Conservation (phyloP, 345 rosid genomes). For the Carallia pectinifolia region DNA sequence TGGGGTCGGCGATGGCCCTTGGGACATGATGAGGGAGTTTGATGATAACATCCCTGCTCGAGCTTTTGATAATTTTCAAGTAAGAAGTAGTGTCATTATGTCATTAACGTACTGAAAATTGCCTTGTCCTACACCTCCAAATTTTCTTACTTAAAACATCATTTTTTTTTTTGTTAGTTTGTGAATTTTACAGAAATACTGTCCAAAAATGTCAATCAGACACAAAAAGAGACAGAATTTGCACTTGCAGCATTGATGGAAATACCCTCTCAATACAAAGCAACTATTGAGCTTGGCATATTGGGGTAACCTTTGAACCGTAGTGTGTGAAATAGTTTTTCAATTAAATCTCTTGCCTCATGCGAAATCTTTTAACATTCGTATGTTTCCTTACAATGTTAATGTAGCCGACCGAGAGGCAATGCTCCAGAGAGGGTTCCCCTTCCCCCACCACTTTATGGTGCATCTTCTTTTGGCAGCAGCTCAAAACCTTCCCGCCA, state of each 20-base stretch:
- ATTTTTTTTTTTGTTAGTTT: conserved; percentile 45
- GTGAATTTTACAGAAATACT: conserved; percentile 92
- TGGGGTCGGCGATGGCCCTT: conserved; percentile 99
- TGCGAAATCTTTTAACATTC: neutral
- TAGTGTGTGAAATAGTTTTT: neutral
- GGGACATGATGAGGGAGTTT: conserved; percentile 98
- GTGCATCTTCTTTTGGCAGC: conserved; percentile 34
- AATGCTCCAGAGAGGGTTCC: conserved; percentile 57
- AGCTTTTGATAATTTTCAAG: conserved; percentile 98
- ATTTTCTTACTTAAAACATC: neutral
- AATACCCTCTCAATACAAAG: conserved; percentile 91
- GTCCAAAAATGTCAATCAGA: conserved; percentile 57
- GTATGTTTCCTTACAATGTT: conserved; percentile 19
- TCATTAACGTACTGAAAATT: neutral
- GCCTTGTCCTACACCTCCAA: neutral
- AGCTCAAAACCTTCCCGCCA: conserved; percentile 36
- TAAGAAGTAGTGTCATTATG: conserved; percentile 8
- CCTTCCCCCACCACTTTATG: conserved; percentile 69
- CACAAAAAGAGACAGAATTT: conserved; percentile 82
- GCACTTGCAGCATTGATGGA: conserved; percentile 97
- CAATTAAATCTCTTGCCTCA: neutral
- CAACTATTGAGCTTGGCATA: conserved; percentile 76
- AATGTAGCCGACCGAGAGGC: conserved; percentile 51
- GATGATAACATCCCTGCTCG: conserved; percentile 95
- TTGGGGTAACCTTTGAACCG: conserved; percentile 53